Evolutionary conservation across 2,329 filamentous ascomycete genomes (phyloP).

Genomic region (Pseudocercospora crystallina): DNA sequence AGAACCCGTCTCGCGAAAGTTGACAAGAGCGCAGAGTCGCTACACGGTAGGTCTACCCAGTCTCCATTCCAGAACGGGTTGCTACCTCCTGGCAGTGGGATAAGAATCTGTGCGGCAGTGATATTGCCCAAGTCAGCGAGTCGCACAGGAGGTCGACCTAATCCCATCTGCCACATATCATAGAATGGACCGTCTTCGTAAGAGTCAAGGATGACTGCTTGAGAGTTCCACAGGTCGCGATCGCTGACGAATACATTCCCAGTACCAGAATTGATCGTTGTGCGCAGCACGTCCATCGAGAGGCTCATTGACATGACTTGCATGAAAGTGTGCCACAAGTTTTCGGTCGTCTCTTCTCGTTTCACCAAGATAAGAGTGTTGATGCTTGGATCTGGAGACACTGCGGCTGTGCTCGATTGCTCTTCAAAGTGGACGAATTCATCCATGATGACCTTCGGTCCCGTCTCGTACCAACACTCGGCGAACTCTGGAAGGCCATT

Average conservation of each 20-base stretch:
- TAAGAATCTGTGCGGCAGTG: conserved; percentile 1
- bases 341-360: conserved; percentile 8
- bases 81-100: conserved; percentile 9
- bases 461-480: conserved; percentile 11
- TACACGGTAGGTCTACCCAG: conserved; percentile 4
- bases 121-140: conserved; percentile 4
- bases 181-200: conserved; percentile 9
- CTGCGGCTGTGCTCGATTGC: no score
- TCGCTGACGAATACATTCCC: conserved; percentile 10
- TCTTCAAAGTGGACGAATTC: not conserved
- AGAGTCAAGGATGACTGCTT: conserved; percentile 7
- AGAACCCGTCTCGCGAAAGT: conserved; percentile 6
- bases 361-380: conserved; percentile 5
- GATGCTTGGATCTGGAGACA: not conserved
- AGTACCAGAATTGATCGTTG: conserved; percentile 5
- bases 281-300: conserved; percentile 10
- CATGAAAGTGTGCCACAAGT: conserved; percentile 15
- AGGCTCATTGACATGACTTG: conserved; percentile 14
- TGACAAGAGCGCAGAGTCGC: conserved; percentile 7
- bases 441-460: conserved; percentile 5
- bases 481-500: no score
- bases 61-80: conserved; percentile 16
- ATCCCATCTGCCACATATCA: conserved; percentile 7
- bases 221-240: not conserved
- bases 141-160: conserved; percentile 5